Percentiles rank a stretch among this genome's conserved stretches.
Conservation (phyloP, 768 basidiomycete species). For the Suillus weaverae region DNA sequence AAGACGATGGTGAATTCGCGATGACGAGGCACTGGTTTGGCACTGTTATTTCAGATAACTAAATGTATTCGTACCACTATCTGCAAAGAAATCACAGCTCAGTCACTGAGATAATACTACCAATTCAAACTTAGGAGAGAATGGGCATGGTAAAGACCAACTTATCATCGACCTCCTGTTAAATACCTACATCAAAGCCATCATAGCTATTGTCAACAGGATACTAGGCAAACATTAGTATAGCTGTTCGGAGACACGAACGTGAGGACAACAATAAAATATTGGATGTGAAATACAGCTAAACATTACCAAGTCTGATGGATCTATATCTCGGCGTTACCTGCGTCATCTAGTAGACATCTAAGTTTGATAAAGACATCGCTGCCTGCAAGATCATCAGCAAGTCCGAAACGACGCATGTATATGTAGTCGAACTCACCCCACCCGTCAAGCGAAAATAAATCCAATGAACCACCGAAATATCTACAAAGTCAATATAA, state of each 20-base stretch:
- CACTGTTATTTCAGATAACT: constrained; percentile 34
- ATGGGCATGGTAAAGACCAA: neutral
- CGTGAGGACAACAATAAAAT: neutral
- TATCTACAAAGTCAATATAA: constrained; percentile 47
- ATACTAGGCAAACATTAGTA: neutral
- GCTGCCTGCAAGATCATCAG: constrained; percentile 33
- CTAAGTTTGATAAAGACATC: constrained; percentile 57
- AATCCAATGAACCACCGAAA: constrained; percentile 83
- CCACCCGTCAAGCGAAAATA: constrained; percentile 84
- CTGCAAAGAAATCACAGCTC: neutral
- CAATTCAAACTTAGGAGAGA: neutral
- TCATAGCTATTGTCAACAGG: neutral
- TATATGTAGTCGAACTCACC: constrained; percentile 42
- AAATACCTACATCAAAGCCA: neutral
- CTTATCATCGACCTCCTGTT: neutral
- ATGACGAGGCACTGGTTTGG: constrained; percentile 80
- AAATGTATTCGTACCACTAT: neutral
- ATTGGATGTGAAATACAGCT: neutral
- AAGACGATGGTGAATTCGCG: constrained; percentile 78
- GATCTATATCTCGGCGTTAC: constrained; percentile 47
- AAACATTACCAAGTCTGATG: neutral
- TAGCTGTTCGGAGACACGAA: neutral
- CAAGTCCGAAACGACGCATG: neutral
- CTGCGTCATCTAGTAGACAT: constrained; percentile 48
- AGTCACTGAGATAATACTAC: neutral